Conservation (phyloP, 2,329 filamentous ascomycete genomes). For the Fusarium coffeatum region DNA sequence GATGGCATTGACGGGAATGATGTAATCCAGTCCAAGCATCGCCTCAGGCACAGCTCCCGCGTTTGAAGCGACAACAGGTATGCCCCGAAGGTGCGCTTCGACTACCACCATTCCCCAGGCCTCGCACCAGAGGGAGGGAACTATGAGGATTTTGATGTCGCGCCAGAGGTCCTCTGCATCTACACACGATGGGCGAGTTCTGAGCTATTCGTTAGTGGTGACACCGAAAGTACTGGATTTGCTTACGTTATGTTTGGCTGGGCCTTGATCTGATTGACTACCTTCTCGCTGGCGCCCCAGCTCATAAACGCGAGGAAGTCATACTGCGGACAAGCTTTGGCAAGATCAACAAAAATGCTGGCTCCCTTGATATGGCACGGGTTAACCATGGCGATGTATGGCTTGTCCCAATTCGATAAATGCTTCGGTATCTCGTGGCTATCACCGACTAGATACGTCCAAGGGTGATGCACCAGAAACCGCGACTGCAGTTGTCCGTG, state of each 20-base stretch:
- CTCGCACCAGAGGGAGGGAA: conserved; percentile 6
- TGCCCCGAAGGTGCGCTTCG: conserved; percentile 8
- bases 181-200: background rate
- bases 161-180: background rate
- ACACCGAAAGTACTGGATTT: fast-evolving
- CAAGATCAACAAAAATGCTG: background rate
- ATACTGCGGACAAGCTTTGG: background rate
- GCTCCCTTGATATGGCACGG: background rate
- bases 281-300: background rate
- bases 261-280: background rate
- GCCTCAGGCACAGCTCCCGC: background rate
- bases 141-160: background rate
- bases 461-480: background rate
- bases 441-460: background rate
- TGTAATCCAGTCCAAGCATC: conserved; percentile 5
- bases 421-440: background rate
- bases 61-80: background rate
- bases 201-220: fast-evolving
- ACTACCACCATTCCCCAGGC: conserved; percentile 11
- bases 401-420: background rate
- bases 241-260: conserved; percentile 1
- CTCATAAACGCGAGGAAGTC: background rate
- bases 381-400: background rate
- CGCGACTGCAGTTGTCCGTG: background rate
- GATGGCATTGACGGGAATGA: background rate